Evolutionary conservation across 495 filamentous ascomycete genomes (phyloP), one percentile per base, ranked within the genome.

Genomic region (Penicillium lagena): DNA sequence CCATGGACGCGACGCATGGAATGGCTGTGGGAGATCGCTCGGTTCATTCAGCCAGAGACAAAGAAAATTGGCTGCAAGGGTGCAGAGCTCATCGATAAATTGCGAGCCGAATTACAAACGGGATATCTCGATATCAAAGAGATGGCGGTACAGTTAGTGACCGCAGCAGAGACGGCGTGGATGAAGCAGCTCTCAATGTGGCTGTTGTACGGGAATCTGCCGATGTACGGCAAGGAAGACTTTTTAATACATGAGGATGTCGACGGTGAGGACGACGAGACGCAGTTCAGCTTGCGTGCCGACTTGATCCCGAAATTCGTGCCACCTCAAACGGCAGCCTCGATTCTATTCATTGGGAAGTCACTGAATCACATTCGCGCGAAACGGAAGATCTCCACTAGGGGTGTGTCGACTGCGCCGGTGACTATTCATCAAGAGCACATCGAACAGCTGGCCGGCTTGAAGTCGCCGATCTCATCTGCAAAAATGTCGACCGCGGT

Each of bases 311-410:
- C 93, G 1, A 76, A 74, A 13, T 95, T 95, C 52, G 89, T 96
- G 9, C 79, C 85, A 7, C 52, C 74, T 3, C 67, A 80, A 11
- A 86, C 89, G 4, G 90, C 88, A 22, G 72, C 77, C 8, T 95
- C 89, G 8, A 86, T 96, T 54, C 59, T 96, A 4, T 96, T 96
- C 59, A 87, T 98, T 47, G 93, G 93, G 1, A 85, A 85, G 47
- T 91, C 87, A 0, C 68, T 96, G 35, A 89, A 93, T 45, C 85
- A 93, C 45, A 85, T 95, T 35, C 71, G 85, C 31, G 62, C 70
- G 15, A 70, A 76, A 36, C 67, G 67, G 10, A 64, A 66, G 12
- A 59, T 63, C 10, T 62, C 63, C 11, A 56, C 58, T 12, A 51
- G 58, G 2, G 47, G 59, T 12, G 46, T 47, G 4, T 59, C 63